These are phyloP conservation scores for Sphaceloma murrayae DNA, from an alignment of 2,329 filamentous ascomycete genomes.

Conservation along the genomic window DNA sequence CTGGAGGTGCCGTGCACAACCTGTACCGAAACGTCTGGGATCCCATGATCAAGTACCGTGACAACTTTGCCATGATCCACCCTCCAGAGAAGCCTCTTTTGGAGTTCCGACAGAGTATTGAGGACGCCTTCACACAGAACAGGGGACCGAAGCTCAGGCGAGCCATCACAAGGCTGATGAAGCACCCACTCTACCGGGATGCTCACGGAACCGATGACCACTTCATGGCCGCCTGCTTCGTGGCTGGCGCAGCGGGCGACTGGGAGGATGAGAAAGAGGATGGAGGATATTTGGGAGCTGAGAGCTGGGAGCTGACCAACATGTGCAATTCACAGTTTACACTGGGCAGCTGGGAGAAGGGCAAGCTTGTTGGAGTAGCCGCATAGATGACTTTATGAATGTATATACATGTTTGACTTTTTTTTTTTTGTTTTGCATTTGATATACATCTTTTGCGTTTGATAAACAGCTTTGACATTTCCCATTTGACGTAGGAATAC, in stretches of 20 bases:
- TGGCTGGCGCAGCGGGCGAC: slow-evolving; percentile 48
- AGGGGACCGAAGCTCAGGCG: slow-evolving; percentile 46
- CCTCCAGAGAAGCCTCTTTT: slow-evolving; percentile 52
- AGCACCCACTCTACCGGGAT: slow-evolving; percentile 55
- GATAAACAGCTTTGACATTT: too few relatives aligned
- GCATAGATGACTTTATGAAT: neutral
- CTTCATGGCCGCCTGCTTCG: slow-evolving; percentile 57
- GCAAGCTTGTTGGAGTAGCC: slow-evolving; percentile 10
- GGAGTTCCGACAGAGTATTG: slow-evolving; percentile 56
- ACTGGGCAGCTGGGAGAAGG: slow-evolving; percentile 34
- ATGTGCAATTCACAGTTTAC: slow-evolving; percentile 55
- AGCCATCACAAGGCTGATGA: slow-evolving; percentile 54
- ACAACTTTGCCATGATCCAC: slow-evolving; percentile 52
- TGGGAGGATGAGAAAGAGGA: slow-evolving; percentile 29
- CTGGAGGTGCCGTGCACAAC: slow-evolving; percentile 59
- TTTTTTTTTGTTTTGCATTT: too few relatives aligned
- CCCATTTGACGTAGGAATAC: too few relatives aligned
- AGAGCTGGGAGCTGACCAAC: slow-evolving; percentile 58
- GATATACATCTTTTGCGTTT: too few relatives aligned
- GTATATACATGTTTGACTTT: slow-evolving; percentile 3
- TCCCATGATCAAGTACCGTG: slow-evolving; percentile 53
- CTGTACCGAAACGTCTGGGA: slow-evolving; percentile 58
- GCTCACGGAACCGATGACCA: slow-evolving; percentile 63
- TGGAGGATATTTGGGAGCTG: slow-evolving; percentile 41
- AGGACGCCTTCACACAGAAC: slow-evolving; percentile 49